These are phyloP conservation scores for Spiraea crenata DNA, from an alignment of 331 rosid species.

Conservation along the genomic window DNA sequence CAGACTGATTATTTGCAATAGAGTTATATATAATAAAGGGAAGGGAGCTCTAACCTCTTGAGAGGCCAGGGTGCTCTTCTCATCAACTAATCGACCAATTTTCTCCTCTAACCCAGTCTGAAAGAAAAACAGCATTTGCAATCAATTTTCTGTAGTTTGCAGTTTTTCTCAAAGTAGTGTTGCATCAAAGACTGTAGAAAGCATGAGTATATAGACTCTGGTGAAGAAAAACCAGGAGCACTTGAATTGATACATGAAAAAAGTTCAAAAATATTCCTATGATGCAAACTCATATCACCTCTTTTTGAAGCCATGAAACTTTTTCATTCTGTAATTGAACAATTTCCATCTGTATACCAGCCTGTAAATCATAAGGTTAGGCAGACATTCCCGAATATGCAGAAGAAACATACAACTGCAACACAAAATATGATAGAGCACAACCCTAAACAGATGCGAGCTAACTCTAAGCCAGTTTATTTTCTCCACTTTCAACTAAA, in stretches of 20 bases:
- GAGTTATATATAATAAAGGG: background rate
- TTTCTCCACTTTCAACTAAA: background rate
- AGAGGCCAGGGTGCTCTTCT: conserved; percentile 41
- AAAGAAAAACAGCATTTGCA: conserved; percentile 26
- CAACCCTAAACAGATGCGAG: background rate
- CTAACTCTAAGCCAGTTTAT: conserved; percentile 6
- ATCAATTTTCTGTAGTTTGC: conserved; percentile 9
- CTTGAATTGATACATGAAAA: background rate
- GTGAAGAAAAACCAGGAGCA: background rate
- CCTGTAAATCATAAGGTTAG: conserved; percentile 45
- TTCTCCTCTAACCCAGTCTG: conserved; percentile 56
- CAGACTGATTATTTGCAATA: background rate
- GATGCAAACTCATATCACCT: conserved; percentile 31
- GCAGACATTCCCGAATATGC: conserved; percentile 12
- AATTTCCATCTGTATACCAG: conserved; percentile 49
- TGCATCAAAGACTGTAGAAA: background rate
- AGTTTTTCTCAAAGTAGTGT: background rate
- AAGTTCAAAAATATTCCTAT: conserved; percentile 1
- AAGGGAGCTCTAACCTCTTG: conserved; percentile 33
- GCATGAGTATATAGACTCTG: background rate
- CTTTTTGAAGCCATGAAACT: conserved; percentile 52
- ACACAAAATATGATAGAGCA: background rate
- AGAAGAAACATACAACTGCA: background rate
- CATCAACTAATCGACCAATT: conserved; percentile 45
- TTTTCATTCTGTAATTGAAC: conserved; percentile 49